Evolutionary conservation across 192 early-diverging fungal genomes (phyloP).

Genomic region (Mortierella antarctica): DNA sequence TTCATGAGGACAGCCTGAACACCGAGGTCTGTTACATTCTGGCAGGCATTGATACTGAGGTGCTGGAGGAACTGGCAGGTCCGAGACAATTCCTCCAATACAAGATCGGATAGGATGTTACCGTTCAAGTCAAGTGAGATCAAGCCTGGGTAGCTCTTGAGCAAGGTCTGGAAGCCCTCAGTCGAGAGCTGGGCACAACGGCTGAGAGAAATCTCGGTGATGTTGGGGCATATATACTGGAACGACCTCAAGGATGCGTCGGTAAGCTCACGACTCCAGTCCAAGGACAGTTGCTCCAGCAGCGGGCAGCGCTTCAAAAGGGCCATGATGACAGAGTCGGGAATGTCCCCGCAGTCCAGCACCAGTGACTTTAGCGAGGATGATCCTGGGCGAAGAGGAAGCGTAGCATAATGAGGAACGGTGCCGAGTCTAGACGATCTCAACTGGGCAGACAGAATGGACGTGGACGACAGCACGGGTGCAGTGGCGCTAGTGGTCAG

Average conservation of each 20-base stretch:
- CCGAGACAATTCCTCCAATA: slow-evolving; percentile 24
- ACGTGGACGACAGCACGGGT: not conserved
- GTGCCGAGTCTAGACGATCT: not conserved
- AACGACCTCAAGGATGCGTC: slow-evolving; percentile 18
- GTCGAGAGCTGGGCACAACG: slow-evolving; percentile 12
- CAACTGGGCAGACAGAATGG: slow-evolving; percentile 32
- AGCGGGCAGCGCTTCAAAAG: slow-evolving; percentile 22
- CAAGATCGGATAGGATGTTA: slow-evolving; percentile 26
- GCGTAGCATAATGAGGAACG: not conserved
- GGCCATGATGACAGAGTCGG: slow-evolving; percentile 37
- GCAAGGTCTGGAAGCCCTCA: slow-evolving; percentile 16
- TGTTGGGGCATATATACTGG: slow-evolving; percentile 14
- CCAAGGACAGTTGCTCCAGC: slow-evolving; percentile 22
- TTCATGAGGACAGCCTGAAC: slow-evolving; percentile 31
- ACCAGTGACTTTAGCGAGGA: slow-evolving; percentile 29
- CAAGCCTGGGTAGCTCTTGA: slow-evolving; percentile 21
- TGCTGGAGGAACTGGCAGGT: slow-evolving; percentile 33
- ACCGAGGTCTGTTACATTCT: slow-evolving; percentile 38
- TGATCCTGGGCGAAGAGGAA: not conserved
- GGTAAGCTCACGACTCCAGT: slow-evolving; percentile 36
- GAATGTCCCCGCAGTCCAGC: slow-evolving; percentile 46
- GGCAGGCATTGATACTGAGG: slow-evolving; percentile 34
- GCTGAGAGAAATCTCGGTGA: slow-evolving; percentile 30
- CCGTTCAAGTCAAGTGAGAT: slow-evolving; percentile 10
- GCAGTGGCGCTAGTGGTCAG: not conserved